A percentile compares a stretch with the other conserved stretches of the same genome.
These are phyloP conservation scores for Populus tremula DNA, from an alignment of 345 rosid genomes.

Conservation along the genomic window DNA sequence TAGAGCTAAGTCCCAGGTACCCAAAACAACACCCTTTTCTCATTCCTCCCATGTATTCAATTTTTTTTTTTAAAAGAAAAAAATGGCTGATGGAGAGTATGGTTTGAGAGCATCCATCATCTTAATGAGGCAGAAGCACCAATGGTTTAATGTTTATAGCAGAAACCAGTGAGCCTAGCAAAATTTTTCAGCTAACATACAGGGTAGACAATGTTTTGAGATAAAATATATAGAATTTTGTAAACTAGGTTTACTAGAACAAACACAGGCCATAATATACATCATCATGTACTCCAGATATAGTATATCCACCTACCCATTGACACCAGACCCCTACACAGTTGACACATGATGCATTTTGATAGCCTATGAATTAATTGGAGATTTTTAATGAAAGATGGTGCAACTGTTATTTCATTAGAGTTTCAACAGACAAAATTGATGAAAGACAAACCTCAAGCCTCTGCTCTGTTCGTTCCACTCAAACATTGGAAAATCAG, in stretches of 20 bases:
- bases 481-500: constrained; percentile 97
- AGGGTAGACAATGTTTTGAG: not conserved
- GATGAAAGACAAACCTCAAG: constrained; percentile 63
- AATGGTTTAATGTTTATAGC: not conserved
- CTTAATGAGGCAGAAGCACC: not conserved
- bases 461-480: constrained; percentile 89
- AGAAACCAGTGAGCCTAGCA: not conserved
- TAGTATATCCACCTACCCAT: not conserved
- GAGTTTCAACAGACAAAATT: constrained; percentile 3
- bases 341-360: not conserved
- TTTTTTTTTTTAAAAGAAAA: not conserved
- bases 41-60: not conserved
- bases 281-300: not conserved
- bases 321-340: not conserved
- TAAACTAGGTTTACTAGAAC: not conserved
- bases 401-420: constrained; percentile 3
- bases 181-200: not conserved
- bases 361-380: not conserved
- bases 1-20: not conserved
- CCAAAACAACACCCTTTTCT: not conserved
- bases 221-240: not conserved
- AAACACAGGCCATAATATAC: not conserved
- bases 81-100: not conserved
- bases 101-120: not conserved
- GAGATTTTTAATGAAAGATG: not conserved